Conservation (phyloP, 139 green algal species). For the Volvox reticuliferus region DNA sequence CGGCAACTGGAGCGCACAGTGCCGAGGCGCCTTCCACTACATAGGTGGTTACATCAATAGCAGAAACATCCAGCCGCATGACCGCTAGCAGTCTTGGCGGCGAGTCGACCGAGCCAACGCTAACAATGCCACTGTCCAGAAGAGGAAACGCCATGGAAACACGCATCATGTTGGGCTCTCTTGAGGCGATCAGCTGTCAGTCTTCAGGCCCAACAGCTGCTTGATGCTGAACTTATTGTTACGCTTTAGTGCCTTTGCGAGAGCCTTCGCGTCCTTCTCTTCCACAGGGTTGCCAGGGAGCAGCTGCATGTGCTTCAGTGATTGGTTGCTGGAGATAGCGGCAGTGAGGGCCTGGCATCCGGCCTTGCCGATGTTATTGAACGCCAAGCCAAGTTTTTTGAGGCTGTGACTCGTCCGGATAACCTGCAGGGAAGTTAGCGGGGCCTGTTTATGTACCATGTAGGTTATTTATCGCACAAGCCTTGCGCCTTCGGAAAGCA, state of each 20-base stretch:
- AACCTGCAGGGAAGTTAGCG: conserved; percentile 5
- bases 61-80: too few species aligned
- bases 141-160: too few species aligned
- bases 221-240: conserved; percentile 63
- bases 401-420: conserved; percentile 48
- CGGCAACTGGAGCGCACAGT: too few species aligned
- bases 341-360: conserved; percentile 68
- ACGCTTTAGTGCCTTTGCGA: conserved; percentile 55
- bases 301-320: conserved; percentile 66
- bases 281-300: conserved; percentile 65
- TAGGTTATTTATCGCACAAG: too few species aligned
- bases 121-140: neutral
- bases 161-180: too few species aligned
- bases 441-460: too few species aligned
- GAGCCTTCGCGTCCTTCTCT: conserved; percentile 58
- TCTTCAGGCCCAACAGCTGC: conserved; percentile 47
- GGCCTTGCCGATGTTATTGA: conserved; percentile 65
- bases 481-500: too few species aligned
- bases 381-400: conserved; percentile 64
- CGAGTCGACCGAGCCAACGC: neutral
- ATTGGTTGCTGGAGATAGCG: conserved; percentile 57
- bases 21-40: too few species aligned
- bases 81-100: too few species aligned
- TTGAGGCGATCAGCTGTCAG: neutral
- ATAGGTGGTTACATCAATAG: too few species aligned